Evolutionary conservation across 1,284 basidiomycete species (phyloP), one percentile per base, ranked within the genome.

Genomic region (Tylopilus sp.): DNA sequence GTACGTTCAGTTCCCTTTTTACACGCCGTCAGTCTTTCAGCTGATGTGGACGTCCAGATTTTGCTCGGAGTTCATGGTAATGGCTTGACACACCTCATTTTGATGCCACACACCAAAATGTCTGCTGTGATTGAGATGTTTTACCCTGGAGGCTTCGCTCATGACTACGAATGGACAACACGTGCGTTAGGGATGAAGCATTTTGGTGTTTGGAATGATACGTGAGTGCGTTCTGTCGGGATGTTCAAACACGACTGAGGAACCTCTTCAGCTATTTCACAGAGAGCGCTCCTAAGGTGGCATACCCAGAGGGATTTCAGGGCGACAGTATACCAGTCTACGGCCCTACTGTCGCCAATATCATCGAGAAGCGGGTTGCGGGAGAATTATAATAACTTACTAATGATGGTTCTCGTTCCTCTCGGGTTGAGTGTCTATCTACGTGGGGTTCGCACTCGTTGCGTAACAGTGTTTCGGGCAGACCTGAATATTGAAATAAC

Each of bases 71-170:
- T 92, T 2, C 89, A 92, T 55, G 89, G 89, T 2, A 89, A 90
- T 60, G 89, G 89, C 3, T 72, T 92, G 2, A 86, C 88, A 9
- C 84, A 89, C 58, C 71, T 89, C 8, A 74, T 91, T 30, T 82
- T 87, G 75, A 88, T 92, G 86, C 77, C 81, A 4, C 79, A 79
- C 1, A 83, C 79, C 1, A 75, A 76, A 0, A 68, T 78, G 29
- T 79, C 84, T 16, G 79, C 83, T 2, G 85, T 89, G 16, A 86
- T 93, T 59, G 90, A 92, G 69, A 81, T 93, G 36, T 89, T 92
- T 70, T 87, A 74, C 59, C 85, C 87, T 6, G 73, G 67, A 6
- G 90, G 89, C 0, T 92, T 89, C 65, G 84, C 89, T 30, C 79
- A 85, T 58, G 89, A 92, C 64, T 92, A 92, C 63, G 80, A 89